Percentiles rank a stretch among this genome's conserved stretches.
phyloP scores from a whole-genome alignment of 2,329 filamentous ascomycete species.

The Shiraia bambusicola region DNA sequence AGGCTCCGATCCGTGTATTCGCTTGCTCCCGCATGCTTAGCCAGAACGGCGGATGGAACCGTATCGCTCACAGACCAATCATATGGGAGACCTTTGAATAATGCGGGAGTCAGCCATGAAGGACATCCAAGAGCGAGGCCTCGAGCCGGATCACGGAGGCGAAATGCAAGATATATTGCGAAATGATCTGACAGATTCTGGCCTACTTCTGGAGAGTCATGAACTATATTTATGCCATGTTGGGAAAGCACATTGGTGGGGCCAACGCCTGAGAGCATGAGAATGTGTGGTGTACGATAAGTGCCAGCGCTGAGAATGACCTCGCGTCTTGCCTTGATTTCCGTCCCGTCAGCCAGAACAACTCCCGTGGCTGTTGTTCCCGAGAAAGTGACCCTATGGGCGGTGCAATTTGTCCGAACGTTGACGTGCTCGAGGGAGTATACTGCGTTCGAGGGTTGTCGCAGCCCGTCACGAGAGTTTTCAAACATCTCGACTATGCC shows the following conservation, averaged over 20 bases:
- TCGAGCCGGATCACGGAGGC: constrained; percentile 3
- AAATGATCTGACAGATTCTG: constrained; percentile 17
- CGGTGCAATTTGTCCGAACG: constrained; percentile 2
- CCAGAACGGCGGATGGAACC: constrained; percentile 1
- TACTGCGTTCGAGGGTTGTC: constrained; percentile 7
- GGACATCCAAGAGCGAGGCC: constrained; percentile 3
- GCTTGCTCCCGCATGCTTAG: neutral
- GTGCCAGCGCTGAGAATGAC: constrained; percentile 59
- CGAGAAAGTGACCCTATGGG: constrained; percentile 4
- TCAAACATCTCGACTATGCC: constrained; percentile 7
- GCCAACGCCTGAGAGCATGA: constrained; percentile 21
- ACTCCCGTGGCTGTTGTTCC: constrained; percentile 5
- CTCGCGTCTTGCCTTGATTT: constrained; percentile 41
- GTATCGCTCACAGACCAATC: constrained; percentile 7
- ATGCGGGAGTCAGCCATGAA: neutral
- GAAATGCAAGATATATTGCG: constrained; percentile 6
- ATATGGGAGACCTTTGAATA: constrained; percentile 6
- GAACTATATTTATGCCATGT: constrained; percentile 7
- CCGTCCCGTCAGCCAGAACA: neutral
- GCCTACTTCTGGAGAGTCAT: constrained; percentile 14
- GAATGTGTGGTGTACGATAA: constrained; percentile 60
- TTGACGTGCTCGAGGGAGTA: constrained; percentile 7
- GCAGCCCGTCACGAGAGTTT: constrained; percentile 4
- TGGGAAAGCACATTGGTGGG: constrained; percentile 4
- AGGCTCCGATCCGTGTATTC: neutral